Evolutionary conservation across 139 green algal species (phyloP).

Genomic region (Chlamydomonas sp.): DNA sequence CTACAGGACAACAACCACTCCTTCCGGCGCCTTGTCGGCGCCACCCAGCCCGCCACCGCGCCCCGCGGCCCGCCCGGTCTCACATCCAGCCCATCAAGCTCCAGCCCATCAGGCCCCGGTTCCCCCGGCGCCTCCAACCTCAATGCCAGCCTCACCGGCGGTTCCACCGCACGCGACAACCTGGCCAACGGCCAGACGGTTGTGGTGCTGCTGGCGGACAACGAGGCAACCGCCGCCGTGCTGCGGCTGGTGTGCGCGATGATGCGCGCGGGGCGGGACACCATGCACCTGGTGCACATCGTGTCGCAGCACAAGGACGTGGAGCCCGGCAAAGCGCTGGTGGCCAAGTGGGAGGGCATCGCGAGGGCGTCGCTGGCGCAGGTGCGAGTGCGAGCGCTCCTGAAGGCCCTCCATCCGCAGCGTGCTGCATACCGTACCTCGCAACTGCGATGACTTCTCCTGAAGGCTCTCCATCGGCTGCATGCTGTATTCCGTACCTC

Average conservation of each 20-base stretch:
- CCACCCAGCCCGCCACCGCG: neutral
- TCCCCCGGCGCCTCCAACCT: neutral
- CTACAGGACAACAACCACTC: neutral
- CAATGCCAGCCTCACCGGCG: neutral
- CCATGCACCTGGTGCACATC: neutral
- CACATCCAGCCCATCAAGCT: neutral
- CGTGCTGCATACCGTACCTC: neutral
- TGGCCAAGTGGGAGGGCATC: neutral
- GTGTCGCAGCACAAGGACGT: neutral
- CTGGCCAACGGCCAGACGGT: neutral
- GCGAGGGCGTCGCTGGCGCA: neutral
- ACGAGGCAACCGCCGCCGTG: neutral
- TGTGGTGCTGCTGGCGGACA: neutral
- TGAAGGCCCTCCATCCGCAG: neutral
- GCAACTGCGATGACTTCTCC: neutral
- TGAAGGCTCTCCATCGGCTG: neutral
- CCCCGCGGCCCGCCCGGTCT: too few relatives aligned
- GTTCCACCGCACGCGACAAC: neutral
- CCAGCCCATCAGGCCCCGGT: neutral
- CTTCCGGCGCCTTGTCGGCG: neutral
- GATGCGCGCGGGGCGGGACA: neutral
- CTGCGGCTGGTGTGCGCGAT: neutral
- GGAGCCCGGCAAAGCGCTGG: neutral
- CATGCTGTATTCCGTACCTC: neutral
- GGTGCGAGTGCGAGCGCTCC: neutral